A percentile compares a stretch with the other conserved stretches of the same genome.
phyloP scores from a whole-genome alignment of 1,284 basidiomycete species.

The Ustilago sp. region DNA sequence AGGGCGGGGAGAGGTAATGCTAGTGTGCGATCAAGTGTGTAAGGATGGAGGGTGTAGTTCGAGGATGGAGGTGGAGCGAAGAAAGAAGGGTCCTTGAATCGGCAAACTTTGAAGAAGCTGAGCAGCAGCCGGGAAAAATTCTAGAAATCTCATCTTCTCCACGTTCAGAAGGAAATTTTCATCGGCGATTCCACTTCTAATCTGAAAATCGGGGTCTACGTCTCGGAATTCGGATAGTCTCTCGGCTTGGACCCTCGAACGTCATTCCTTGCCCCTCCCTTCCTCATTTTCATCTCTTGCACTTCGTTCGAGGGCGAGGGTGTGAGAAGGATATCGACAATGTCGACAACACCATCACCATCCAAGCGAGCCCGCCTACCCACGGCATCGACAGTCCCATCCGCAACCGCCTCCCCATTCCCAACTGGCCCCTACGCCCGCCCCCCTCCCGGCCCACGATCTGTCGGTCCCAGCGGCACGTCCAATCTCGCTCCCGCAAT shows the following conservation, averaged over 20 bases:
- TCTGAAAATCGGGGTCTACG: background rate
- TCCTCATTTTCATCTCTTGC: background rate
- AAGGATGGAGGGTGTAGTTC: background rate
- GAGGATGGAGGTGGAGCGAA: constrained; percentile 3
- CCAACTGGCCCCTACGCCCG: background rate
- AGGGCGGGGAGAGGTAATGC: background rate
- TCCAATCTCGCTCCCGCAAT: constrained; percentile 6
- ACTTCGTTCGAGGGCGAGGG: background rate
- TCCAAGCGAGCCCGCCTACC: constrained; percentile 33
- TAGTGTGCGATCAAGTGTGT: background rate
- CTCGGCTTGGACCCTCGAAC: constrained; percentile 24
- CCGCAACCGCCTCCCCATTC: constrained; percentile 34
- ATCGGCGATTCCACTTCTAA: constrained; percentile 17
- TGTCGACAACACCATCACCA: constrained; percentile 44
- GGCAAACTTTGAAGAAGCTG: constrained; percentile 5
- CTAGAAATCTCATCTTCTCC: constrained; percentile 22
- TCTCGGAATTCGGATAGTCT: constrained; percentile 2
- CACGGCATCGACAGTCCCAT: constrained; percentile 18
- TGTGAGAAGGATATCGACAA: background rate
- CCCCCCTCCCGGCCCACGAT: constrained; percentile 21
- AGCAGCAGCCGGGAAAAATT: constrained; percentile 26
- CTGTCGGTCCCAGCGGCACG: constrained; percentile 25
- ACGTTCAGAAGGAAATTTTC: constrained; percentile 23
- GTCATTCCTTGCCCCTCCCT: background rate
- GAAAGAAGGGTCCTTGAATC: constrained; percentile 9